Conservation (phyloP, 176 grass and related monocot species). For the Avena atlantica region DNA sequence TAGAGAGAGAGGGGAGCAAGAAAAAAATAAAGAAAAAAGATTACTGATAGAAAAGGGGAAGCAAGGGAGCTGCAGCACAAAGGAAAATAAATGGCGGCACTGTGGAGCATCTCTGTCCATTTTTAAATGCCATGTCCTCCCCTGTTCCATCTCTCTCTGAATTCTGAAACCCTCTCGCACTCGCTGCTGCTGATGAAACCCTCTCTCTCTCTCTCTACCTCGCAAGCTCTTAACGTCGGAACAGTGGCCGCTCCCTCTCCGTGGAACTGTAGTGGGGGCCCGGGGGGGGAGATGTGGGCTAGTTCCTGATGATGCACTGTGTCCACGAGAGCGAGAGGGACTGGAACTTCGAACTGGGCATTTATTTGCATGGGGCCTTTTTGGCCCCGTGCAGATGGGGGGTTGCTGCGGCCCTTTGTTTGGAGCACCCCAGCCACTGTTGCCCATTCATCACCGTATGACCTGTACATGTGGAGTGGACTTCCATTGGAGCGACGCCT, state of each 20-base stretch:
- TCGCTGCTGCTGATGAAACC: background rate
- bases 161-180: background rate
- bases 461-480: slow-evolving; percentile 36
- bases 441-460: slow-evolving; percentile 43
- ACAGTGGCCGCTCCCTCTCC: background rate
- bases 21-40: background rate
- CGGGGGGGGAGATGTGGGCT: background rate
- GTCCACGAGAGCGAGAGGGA: background rate
- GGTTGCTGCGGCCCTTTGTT: slow-evolving; percentile 22
- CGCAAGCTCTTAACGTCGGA: background rate
- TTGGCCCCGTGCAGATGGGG: slow-evolving; percentile 53
- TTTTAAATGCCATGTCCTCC: slow-evolving; percentile 45
- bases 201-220: background rate
- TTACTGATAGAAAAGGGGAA: slow-evolving; percentile 18
- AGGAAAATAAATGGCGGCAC: slow-evolving; percentile 4
- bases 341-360: slow-evolving; percentile 38
- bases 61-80: slow-evolving; percentile 41
- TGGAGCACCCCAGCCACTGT: slow-evolving; percentile 38
- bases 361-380: slow-evolving; percentile 54
- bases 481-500: background rate
- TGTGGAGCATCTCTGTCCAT: slow-evolving; percentile 42
- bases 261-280: background rate
- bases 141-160: background rate
- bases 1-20: background rate
- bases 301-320: slow-evolving; percentile 24